These are phyloP conservation scores for Inga laurina DNA, from an alignment of 306 rosid species.

Conservation along the genomic window DNA sequence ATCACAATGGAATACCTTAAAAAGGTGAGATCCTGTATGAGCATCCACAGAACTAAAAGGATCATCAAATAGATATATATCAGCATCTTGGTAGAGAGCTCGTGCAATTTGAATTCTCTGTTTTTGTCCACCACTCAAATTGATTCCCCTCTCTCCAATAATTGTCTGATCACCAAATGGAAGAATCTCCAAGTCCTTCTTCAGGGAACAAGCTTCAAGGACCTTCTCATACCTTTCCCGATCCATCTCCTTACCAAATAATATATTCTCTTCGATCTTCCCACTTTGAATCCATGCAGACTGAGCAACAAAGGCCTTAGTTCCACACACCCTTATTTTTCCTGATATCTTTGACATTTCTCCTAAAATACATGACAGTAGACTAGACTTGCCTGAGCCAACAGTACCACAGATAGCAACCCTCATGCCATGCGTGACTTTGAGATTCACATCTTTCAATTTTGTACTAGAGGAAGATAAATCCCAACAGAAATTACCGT, in stretches of 20 bases:
- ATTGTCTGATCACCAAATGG: not conserved
- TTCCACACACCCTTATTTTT: not conserved
- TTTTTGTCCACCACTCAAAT: not conserved
- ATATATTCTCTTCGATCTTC: not conserved
- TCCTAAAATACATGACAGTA: not conserved
- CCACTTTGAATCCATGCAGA: not conserved
- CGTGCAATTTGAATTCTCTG: not conserved
- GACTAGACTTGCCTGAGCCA: not conserved
- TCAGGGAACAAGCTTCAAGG: not conserved
- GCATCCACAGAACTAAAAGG: not conserved
- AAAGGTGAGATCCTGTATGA: not conserved
- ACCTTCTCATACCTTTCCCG: not conserved
- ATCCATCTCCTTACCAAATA: not conserved
- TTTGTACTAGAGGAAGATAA: not conserved
- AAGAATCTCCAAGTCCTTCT: not conserved
- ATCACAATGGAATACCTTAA: not conserved
- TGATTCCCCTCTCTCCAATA: not conserved
- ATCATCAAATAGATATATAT: not conserved
- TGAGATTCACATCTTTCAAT: not conserved
- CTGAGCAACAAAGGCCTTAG: not conserved
- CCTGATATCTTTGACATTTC: not conserved
- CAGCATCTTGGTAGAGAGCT: not conserved
- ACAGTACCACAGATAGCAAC: not conserved
- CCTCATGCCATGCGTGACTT: not conserved
- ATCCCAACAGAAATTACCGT: slow-evolving; percentile 59